A percentile compares a stretch with the other conserved stretches of the same genome.
phyloP scores from a whole-genome alignment of 805 yeast species.

The Cyberlindnera bimundalis region DNA sequence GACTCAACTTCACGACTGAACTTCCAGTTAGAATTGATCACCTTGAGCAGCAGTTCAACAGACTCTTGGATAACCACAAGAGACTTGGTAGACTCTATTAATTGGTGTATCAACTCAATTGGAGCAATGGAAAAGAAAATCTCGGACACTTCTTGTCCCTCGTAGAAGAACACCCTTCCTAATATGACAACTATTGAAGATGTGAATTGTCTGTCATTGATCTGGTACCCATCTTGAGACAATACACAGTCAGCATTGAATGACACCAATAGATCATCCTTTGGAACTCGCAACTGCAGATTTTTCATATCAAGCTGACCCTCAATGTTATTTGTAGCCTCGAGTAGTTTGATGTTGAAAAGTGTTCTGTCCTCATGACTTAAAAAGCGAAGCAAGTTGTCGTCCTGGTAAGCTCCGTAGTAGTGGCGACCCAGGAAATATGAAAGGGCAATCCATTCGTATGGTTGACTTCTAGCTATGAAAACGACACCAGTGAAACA shows the following conservation, averaged over 20 bases:
- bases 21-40: slow-evolving; percentile 48
- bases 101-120: slow-evolving; percentile 39
- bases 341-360: slow-evolving; percentile 34
- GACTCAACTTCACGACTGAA: slow-evolving; percentile 55
- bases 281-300: slow-evolving; percentile 18
- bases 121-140: slow-evolving; percentile 45
- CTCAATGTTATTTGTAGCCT: slow-evolving; percentile 27
- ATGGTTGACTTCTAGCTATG: slow-evolving; percentile 34
- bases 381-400: slow-evolving; percentile 37
- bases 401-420: slow-evolving; percentile 41
- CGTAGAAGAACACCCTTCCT: slow-evolving; percentile 13
- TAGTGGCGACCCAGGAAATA: slow-evolving; percentile 48
- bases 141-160: slow-evolving; percentile 14
- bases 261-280: slow-evolving; percentile 17
- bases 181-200: slow-evolving; percentile 8
- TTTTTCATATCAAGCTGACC: slow-evolving; percentile 20
- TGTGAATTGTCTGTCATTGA: neutral
- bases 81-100: slow-evolving; percentile 43
- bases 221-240: neutral
- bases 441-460: slow-evolving; percentile 51
- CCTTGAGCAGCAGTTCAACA: slow-evolving; percentile 39
- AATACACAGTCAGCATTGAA: slow-evolving; percentile 16
- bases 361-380: slow-evolving; percentile 35
- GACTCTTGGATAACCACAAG: slow-evolving; percentile 32
- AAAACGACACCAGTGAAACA: slow-evolving; percentile 35